Evolutionary conservation across 2,329 filamentous ascomycete genomes (phyloP).

Genomic region (Xylariaceae sp.): DNA sequence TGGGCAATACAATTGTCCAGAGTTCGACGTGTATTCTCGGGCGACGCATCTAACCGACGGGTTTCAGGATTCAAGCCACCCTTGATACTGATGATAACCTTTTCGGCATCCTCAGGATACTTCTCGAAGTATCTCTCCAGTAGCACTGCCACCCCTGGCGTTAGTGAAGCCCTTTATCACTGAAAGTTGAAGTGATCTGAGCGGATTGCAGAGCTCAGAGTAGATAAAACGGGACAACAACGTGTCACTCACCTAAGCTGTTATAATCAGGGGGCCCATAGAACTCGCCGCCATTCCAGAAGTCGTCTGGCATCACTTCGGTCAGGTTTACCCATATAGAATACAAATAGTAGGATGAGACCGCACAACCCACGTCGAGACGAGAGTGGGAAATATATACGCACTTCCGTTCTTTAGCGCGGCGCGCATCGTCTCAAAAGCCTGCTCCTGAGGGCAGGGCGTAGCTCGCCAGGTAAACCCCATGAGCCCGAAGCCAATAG

Average conservation of each 20-base stretch:
- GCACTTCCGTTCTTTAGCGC: slow-evolving; percentile 45
- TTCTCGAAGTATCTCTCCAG: slow-evolving; percentile 62
- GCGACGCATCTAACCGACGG: slow-evolving; percentile 51
- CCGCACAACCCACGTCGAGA: neutral
- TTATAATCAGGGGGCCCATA: slow-evolving; percentile 60
- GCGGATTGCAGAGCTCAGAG: too few relatives aligned
- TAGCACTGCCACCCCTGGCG: slow-evolving; percentile 43
- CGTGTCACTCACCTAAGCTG: slow-evolving; percentile 46
- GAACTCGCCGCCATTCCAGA: slow-evolving; percentile 63
- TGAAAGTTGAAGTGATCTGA: too few relatives aligned
- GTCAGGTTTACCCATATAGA: neutral
- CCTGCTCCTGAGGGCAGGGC: slow-evolving; percentile 45
- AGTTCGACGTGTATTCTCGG: slow-evolving; percentile 54
- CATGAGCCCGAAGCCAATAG: slow-evolving; percentile 39
- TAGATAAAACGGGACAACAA: too few relatives aligned
- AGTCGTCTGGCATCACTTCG: slow-evolving; percentile 36
- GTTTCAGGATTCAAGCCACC: slow-evolving; percentile 50
- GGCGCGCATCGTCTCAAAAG: slow-evolving; percentile 56
- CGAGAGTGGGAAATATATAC: neutral
- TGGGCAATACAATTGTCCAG: slow-evolving; percentile 56
- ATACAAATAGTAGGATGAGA: neutral
- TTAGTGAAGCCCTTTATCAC: neutral
- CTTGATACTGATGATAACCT: slow-evolving; percentile 64
- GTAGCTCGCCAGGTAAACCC: slow-evolving; percentile 41
- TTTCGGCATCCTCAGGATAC: slow-evolving; percentile 62